A percentile compares a stretch with the other conserved stretches of the same genome.
Conservation (phyloP, 2,329 filamentous ascomycete species). For the Hypoxylon sp. region DNA sequence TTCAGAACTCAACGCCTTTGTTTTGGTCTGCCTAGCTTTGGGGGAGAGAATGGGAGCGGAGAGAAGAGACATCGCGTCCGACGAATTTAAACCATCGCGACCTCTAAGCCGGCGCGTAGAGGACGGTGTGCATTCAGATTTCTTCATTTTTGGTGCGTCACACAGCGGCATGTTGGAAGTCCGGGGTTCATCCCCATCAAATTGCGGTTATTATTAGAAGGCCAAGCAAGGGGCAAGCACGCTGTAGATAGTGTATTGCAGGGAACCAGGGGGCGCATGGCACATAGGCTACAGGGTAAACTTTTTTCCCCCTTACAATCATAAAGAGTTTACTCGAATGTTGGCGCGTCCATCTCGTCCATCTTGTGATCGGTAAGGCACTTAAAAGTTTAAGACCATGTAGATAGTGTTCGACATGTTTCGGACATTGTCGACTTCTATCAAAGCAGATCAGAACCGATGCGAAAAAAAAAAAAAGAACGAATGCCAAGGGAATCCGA, state of each 20-base stretch:
- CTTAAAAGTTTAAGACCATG: too few species aligned
- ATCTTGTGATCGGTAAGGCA: neutral
- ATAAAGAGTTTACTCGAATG: neutral
- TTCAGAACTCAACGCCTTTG: neutral
- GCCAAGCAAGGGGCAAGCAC: constrained; percentile 11
- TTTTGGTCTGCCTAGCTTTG: neutral
- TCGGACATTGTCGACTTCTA: neutral
- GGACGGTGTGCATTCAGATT: constrained; percentile 8
- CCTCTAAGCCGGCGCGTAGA: neutral
- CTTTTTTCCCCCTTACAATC: constrained; percentile 1
- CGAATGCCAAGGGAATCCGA: neutral
- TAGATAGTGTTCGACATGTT: neutral
- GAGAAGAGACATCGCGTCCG: neutral
- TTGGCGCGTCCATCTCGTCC: neutral
- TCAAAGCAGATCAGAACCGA: neutral
- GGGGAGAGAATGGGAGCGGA: neutral
- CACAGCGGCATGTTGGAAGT: constrained; percentile 15
- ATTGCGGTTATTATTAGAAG: constrained; percentile 24
- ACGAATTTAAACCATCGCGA: neutral
- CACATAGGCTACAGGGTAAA: constrained; percentile 24
- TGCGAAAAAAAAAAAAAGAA: neutral
- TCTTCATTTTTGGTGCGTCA: constrained; percentile 10
- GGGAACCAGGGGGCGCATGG: constrained; percentile 7
- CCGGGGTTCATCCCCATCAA: constrained; percentile 9
- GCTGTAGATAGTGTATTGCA: constrained; percentile 21